Percentiles rank a stretch among this genome's conserved stretches.
These are phyloP conservation scores for Phytomonas serpens DNA, from an alignment of 208 protist genomes.

Conservation along the genomic window DNA sequence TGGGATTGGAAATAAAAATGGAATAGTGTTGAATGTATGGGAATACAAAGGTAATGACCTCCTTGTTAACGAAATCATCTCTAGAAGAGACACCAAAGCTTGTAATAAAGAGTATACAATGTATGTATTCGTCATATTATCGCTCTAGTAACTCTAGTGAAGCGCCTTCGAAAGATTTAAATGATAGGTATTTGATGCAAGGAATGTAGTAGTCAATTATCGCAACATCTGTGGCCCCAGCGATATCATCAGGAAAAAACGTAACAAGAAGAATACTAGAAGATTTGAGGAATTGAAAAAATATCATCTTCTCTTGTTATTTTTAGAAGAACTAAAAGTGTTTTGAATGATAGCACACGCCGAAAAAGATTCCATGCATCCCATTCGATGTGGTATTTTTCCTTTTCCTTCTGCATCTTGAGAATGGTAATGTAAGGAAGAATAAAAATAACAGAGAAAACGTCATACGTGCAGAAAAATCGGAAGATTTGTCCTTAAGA, in stretches of 20 bases:
- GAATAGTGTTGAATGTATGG: constrained; percentile 35
- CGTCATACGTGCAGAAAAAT: background rate
- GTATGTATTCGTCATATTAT: constrained; percentile 34
- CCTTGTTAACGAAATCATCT: constrained; percentile 59
- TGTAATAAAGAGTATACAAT: constrained; percentile 61
- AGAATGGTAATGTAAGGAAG: background rate
- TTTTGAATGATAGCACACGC: constrained; percentile 27
- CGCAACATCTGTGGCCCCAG: constrained; percentile 43
- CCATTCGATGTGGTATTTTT: background rate
- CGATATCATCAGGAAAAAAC: constrained; percentile 21
- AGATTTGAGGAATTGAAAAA: constrained; percentile 46
- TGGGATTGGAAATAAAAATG: constrained; percentile 26
- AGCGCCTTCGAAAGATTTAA: constrained; percentile 79
- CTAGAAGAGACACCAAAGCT: constrained; percentile 46
- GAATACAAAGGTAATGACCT: constrained; percentile 44
- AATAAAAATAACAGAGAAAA: background rate
- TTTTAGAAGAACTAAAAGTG: constrained; percentile 53
- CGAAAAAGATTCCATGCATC: background rate
- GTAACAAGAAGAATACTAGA: constrained; percentile 51
- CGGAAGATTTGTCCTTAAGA: background rate
- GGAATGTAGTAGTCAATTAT: constrained; percentile 73
- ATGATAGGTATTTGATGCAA: constrained; percentile 42
- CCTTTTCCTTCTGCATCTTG: background rate
- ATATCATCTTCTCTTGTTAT: constrained; percentile 67
- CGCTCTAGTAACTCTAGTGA: constrained; percentile 51